Conservation (phyloP, 495 filamentous ascomycete genomes). For the Hypoxylon cercidicola region DNA sequence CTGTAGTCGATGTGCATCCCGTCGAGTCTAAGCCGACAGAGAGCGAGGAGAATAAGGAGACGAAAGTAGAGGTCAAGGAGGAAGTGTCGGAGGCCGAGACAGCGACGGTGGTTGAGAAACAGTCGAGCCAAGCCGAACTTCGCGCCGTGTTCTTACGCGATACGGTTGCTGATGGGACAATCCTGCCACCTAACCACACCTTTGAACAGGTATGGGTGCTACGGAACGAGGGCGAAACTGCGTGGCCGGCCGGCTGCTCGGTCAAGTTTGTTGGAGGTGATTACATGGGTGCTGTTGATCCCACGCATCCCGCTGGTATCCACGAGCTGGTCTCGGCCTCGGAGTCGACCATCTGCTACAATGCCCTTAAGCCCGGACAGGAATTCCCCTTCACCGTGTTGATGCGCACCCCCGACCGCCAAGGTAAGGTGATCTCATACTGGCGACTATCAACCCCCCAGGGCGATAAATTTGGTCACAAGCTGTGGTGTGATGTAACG, state of each 20-base stretch:
- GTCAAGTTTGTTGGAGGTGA: constrained; percentile 94
- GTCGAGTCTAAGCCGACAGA: constrained; percentile 48
- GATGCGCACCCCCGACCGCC: constrained; percentile 78
- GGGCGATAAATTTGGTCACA: constrained; percentile 86
- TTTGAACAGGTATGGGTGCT: constrained; percentile 96
- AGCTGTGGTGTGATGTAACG: constrained; percentile 92
- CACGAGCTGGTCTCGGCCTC: constrained; percentile 75
- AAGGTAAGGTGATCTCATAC: constrained; percentile 86
- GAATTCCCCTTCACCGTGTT: constrained; percentile 82
- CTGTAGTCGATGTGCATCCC: constrained; percentile 76
- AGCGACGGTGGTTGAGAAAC: constrained; percentile 41
- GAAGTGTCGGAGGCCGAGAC: constrained; percentile 40
- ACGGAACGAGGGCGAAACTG: constrained; percentile 77
- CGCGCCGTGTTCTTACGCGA: constrained; percentile 84
- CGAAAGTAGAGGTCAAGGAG: constrained; percentile 53
- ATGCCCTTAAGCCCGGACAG: constrained; percentile 75
- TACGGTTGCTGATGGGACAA: constrained; percentile 79
- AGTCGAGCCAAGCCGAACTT: constrained; percentile 54
- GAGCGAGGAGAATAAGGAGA: constrained; percentile 52
- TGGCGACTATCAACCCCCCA: constrained; percentile 91
- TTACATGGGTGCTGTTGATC: constrained; percentile 90
- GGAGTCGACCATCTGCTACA: constrained; percentile 80
- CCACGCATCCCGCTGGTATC: constrained; percentile 77
- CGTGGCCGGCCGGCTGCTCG: constrained; percentile 90
- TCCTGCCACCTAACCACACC: constrained; percentile 69